phyloP scores from a whole-genome alignment of 31 red algal species.

The Asparagopsis taxiformis region DNA sequence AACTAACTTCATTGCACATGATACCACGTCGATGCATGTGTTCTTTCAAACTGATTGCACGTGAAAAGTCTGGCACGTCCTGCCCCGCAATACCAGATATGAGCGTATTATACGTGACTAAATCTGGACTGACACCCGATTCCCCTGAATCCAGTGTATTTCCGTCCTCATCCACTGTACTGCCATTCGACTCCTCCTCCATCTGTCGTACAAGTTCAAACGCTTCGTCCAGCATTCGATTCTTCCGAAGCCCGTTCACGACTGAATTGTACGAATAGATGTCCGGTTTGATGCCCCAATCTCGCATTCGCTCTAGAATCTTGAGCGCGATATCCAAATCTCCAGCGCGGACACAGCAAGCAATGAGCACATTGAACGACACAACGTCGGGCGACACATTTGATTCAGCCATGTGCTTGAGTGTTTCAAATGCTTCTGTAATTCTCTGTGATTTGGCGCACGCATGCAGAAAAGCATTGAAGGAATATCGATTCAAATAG shows the following conservation, averaged over 20 bases:
- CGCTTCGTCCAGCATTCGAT: constrained; percentile 62
- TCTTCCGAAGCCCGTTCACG: constrained; percentile 59
- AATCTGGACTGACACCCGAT: constrained; percentile 29
- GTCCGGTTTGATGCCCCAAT: constrained; percentile 62
- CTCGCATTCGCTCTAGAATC: constrained; percentile 60
- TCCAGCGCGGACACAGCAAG: constrained; percentile 54
- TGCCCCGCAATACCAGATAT: constrained; percentile 43
- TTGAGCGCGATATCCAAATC: constrained; percentile 63
- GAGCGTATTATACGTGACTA: constrained; percentile 81
- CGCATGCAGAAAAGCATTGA: constrained; percentile 72
- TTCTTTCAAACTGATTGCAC: constrained; percentile 43
- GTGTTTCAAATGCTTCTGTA: constrained; percentile 49
- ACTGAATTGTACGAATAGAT: constrained; percentile 69
- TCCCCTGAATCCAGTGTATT: not conserved
- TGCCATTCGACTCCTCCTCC: constrained; percentile 22
- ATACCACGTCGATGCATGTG: constrained; percentile 44
- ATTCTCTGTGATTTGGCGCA: constrained; percentile 45
- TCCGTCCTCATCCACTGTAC: not conserved
- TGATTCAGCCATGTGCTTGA: constrained; percentile 60
- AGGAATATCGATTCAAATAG: constrained; percentile 57
- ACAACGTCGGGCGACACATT: constrained; percentile 68
- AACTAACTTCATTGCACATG: constrained; percentile 50
- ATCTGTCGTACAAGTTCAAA: constrained; percentile 62
- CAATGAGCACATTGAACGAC: constrained; percentile 70
- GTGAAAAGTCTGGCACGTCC: constrained; percentile 30